Conservation (phyloP, 257 asterid genomes). For the Solanum rostratum region DNA sequence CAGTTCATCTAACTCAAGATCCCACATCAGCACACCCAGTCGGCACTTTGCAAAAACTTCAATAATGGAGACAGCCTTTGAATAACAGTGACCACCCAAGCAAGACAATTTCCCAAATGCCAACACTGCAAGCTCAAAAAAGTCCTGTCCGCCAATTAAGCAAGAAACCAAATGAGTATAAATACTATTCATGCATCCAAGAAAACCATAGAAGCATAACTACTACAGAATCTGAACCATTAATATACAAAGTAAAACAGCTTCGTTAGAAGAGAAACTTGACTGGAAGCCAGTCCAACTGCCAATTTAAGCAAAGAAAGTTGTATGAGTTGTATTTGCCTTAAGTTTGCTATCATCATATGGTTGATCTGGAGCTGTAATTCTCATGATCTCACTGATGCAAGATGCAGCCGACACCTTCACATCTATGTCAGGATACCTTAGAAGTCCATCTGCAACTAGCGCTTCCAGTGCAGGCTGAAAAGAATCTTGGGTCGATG, state of each 20-base stretch:
- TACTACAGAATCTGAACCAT: background rate
- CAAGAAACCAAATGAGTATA: background rate
- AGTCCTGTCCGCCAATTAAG: slow-evolving; percentile 1
- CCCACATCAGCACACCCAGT: slow-evolving; percentile 2
- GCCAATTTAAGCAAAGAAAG: background rate
- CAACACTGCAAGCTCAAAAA: slow-evolving; percentile 1
- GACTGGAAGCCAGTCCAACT: background rate
- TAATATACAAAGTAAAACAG: background rate
- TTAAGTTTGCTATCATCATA: background rate
- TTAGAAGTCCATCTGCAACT: slow-evolving; percentile 6
- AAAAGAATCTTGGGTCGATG: slow-evolving; percentile 1
- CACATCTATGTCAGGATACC: slow-evolving; percentile 9
- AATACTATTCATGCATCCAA: background rate
- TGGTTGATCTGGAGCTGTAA: slow-evolving; percentile 18
- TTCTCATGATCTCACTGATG: slow-evolving; percentile 11
- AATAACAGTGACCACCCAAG: background rate
- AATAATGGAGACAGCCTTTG: slow-evolving; percentile 3
- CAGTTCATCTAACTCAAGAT: background rate
- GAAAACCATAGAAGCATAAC: background rate
- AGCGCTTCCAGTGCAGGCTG: slow-evolving; percentile 7
- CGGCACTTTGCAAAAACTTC: background rate
- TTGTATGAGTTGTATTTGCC: background rate
- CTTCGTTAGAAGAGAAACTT: background rate
- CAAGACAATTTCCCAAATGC: background rate
- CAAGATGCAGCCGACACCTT: slow-evolving; percentile 15